Evolutionary conservation across 2,329 filamentous ascomycete genomes (phyloP), one percentile per base, ranked within the genome.

Genomic region (Apiospora malaysiana): DNA sequence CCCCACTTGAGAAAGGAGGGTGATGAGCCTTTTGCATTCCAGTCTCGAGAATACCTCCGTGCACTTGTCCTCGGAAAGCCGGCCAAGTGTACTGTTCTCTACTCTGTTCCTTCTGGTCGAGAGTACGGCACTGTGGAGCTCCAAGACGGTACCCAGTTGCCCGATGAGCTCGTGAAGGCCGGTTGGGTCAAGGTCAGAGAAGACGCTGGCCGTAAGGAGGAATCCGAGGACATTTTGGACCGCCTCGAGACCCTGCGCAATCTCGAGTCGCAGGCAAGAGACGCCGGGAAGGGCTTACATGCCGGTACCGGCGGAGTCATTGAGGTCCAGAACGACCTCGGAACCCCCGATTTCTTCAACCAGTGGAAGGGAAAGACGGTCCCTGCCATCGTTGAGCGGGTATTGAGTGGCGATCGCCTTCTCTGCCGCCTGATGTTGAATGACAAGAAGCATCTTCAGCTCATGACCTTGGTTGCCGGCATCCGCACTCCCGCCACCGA

Each of bases 101-200:
- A 99, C 84, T 93, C 92, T 72, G 92, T 98, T 72, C 94, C 95
- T 21, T 92, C 91, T 70, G 92, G 93, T 74, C 92, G 94, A 75
- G 95, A 99, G 79, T 99, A 98, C 79, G 96, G 95, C 74, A 88
- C 90, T 74, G 91, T 94, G 72, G 89, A 89, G 74, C 86, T 98
- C 69, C 90, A 92, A 73, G 92, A 94, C 77, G 94, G 94, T 68
- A 90, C 90, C 43, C 85, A 89, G 70, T 83, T 99, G 68, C 95
- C 96, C 23, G 94, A 98, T 74, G 90, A 93, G 73, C 88, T 93
- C 71, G 90, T 98, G 74, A 91, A 94, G 79, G 93, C 94, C 77
- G 96, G 96, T 75, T 98, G 95, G 94, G 85, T 94, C 74, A 97
- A 96, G 84, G 89, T 99, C 72, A 91, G 96, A 74, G 96, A 99